Conservation (phyloP, 257 asterid genomes). For the Petrea volubilis region DNA sequence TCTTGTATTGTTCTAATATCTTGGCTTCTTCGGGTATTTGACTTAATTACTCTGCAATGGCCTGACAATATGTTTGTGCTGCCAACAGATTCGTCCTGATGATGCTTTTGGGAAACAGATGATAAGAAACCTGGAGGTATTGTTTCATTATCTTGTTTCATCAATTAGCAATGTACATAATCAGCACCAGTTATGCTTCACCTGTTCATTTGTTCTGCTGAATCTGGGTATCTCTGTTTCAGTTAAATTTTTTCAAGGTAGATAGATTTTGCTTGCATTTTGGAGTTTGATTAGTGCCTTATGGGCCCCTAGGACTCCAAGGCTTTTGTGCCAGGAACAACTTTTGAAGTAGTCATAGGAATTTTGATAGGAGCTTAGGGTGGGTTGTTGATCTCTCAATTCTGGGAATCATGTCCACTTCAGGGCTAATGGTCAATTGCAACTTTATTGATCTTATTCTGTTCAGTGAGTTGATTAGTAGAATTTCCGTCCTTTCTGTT, state of each 20-base stretch:
- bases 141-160: slow-evolving; percentile 19
- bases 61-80: slow-evolving; percentile 20
- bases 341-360: slow-evolving; percentile 4
- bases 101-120: slow-evolving; percentile 99
- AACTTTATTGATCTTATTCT: neutral
- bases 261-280: no score
- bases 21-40: slow-evolving; percentile 13
- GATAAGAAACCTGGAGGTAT: slow-evolving; percentile 96
- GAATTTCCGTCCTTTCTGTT: neutral
- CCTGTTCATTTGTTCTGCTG: slow-evolving; percentile 7
- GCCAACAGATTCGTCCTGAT: slow-evolving; percentile 82
- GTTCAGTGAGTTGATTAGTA: neutral
- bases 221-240: no score
- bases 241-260: no score
- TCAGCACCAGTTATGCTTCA: slow-evolving; percentile 12
- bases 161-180: neutral
- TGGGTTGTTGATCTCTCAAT: neutral
- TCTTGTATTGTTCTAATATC: neutral
- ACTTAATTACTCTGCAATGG: slow-evolving; percentile 6
- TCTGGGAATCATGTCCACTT: neutral
- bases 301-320: no score
- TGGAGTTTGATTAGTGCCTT: no score
- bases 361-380: slow-evolving; percentile 10
- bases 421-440: neutral
- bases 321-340: neutral